These are phyloP conservation scores for Alloteropsis semialata DNA, from an alignment of 176 grass and related monocot genomes.

Conservation along the genomic window DNA sequence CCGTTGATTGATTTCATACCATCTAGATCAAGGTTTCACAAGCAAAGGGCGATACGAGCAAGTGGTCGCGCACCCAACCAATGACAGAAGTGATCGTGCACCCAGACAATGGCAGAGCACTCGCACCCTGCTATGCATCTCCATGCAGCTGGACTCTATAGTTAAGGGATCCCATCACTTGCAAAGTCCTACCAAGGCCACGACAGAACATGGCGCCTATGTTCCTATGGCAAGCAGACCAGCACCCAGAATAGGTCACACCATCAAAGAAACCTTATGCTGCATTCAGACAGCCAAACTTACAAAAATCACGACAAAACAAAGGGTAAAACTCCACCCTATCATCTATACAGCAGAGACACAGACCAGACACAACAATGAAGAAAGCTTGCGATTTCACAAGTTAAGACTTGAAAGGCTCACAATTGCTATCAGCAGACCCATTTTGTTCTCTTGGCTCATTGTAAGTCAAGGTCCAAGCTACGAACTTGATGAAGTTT, in stretches of 20 bases:
- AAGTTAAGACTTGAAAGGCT: not conserved
- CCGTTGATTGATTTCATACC: too few species aligned
- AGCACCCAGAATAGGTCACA: not conserved
- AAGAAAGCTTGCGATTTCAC: not conserved
- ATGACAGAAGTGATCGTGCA: too few species aligned
- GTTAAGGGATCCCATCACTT: not conserved
- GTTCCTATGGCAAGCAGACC: not conserved
- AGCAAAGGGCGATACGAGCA: not conserved
- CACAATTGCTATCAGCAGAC: not conserved
- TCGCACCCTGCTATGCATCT: too few species aligned
- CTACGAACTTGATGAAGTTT: not conserved
- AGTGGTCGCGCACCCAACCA: too few species aligned
- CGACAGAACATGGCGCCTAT: not conserved
- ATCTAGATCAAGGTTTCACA: not conserved
- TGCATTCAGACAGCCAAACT: not conserved
- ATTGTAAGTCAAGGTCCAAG: not conserved
- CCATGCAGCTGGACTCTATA: not conserved
- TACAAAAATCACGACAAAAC: not conserved
- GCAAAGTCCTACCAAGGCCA: not conserved
- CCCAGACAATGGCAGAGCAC: not conserved
- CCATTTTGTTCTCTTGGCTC: not conserved
- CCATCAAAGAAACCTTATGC: not conserved
- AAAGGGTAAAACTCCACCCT: not conserved
- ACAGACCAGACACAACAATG: not conserved
- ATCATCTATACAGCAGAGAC: not conserved